Conservation (phyloP, 306 rosid species). For the Rosa rugosa region DNA sequence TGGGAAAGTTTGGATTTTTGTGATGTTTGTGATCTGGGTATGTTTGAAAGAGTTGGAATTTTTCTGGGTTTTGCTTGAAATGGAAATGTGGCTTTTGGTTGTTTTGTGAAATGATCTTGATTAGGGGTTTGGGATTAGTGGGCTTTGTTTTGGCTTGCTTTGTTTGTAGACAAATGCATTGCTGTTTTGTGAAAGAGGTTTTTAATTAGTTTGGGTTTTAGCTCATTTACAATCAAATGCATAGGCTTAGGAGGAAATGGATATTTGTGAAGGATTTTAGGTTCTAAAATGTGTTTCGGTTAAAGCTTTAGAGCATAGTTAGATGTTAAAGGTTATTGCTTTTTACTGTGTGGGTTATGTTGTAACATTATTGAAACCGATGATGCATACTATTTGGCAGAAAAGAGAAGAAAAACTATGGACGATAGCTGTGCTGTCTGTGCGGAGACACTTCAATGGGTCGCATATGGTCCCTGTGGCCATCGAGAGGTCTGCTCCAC, state of each 20-base stretch:
- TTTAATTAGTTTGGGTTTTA: not conserved
- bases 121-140: not conserved
- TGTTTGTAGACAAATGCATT: not conserved
- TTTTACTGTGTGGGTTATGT: not conserved
- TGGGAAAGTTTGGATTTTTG: not conserved
- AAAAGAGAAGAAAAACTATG: constrained; percentile 17
- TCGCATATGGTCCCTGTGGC: constrained; percentile 40
- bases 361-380: not conserved
- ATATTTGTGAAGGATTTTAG: not conserved
- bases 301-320: not conserved
- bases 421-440: constrained; percentile 42
- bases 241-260: not conserved
- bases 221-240: not conserved
- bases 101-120: not conserved
- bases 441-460: constrained; percentile 40
- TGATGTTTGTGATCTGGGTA: constrained; percentile 5
- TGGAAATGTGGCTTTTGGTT: not conserved
- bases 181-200: not conserved
- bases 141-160: not conserved
- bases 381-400: not conserved
- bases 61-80: constrained; percentile 13
- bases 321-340: not conserved
- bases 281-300: not conserved
- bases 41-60: not conserved
- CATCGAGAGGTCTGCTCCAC: constrained; percentile 46